Evolutionary conservation across 352 stramenopile species (phyloP).

Genomic region (Pythium phragmiticola): DNA sequence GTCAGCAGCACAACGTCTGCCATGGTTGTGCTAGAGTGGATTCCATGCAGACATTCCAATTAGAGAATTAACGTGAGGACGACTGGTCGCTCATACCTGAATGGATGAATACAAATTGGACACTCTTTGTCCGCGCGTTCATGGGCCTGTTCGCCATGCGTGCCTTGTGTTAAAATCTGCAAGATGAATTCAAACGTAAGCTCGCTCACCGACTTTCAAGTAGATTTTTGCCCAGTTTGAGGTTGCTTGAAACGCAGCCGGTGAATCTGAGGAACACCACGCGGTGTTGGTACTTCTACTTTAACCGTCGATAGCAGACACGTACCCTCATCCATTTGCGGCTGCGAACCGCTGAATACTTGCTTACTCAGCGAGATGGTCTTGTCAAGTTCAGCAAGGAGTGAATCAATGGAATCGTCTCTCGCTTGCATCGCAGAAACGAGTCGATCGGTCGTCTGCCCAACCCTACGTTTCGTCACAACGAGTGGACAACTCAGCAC

Average conservation of each 20-base stretch:
- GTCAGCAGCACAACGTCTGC: constrained; percentile 57
- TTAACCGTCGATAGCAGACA: neutral
- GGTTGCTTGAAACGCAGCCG: neutral
- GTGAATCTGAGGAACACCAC: neutral
- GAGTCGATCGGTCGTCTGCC: constrained; percentile 53
- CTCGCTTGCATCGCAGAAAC: constrained; percentile 54
- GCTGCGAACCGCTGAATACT: constrained; percentile 44
- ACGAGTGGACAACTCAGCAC: neutral
- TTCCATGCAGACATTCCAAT: neutral
- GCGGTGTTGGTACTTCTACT: neutral
- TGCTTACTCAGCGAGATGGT: constrained; percentile 64
- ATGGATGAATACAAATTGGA: constrained; percentile 78
- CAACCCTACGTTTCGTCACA: constrained; percentile 36
- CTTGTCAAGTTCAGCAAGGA: constrained; percentile 77
- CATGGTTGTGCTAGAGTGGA: constrained; percentile 30
- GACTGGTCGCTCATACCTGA: constrained; percentile 35
- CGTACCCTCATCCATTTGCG: constrained; percentile 41
- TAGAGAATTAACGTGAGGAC: neutral
- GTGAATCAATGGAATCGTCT: constrained; percentile 78
- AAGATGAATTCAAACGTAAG: neutral
- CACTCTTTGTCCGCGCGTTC: constrained; percentile 61
- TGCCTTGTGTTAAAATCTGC: neutral
- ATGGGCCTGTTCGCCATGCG: constrained; percentile 31
- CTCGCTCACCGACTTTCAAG: neutral
- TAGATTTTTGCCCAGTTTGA: constrained; percentile 1